A percentile compares a stretch with the other conserved stretches of the same genome.
These are phyloP conservation scores for Rickenella mellea DNA, from an alignment of 768 basidiomycete species.

Conservation along the genomic window DNA sequence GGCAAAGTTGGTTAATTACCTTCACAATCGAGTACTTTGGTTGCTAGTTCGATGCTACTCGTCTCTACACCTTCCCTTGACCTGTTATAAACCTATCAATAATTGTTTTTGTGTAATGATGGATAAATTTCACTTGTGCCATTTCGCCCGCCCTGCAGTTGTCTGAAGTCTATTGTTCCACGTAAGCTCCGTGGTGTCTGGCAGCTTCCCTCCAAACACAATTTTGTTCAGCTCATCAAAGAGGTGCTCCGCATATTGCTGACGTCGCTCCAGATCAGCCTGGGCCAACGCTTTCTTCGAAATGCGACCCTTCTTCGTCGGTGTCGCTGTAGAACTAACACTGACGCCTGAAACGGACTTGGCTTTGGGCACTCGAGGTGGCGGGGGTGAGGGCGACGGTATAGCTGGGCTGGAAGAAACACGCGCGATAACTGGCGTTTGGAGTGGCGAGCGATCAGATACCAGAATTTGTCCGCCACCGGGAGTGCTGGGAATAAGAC, in stretches of 20 bases:
- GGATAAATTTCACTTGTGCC: conserved; percentile 36
- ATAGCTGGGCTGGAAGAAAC: conserved; percentile 1
- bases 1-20: conserved; percentile 35
- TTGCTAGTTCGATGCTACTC: conserved; percentile 68
- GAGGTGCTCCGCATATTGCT: conserved; percentile 46
- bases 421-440: background rate
- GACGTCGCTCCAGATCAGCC: conserved; percentile 34
- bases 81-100: conserved; percentile 21
- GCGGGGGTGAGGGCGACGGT: background rate
- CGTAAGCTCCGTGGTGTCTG: conserved; percentile 41
- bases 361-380: background rate
- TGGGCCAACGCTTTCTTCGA: conserved; percentile 32
- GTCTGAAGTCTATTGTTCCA: conserved; percentile 62
- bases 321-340: background rate
- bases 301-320: conserved; percentile 15
- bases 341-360: conserved; percentile 1
- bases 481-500: conserved; percentile 9
- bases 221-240: conserved; percentile 49
- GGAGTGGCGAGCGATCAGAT: background rate
- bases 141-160: conserved; percentile 65
- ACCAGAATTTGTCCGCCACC: background rate
- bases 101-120: background rate
- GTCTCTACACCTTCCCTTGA: conserved; percentile 48
- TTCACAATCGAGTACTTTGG: conserved; percentile 70
- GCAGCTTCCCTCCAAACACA: conserved; percentile 48